Conservation (phyloP, 305 asterid species). For the Ruellia speciosa region DNA sequence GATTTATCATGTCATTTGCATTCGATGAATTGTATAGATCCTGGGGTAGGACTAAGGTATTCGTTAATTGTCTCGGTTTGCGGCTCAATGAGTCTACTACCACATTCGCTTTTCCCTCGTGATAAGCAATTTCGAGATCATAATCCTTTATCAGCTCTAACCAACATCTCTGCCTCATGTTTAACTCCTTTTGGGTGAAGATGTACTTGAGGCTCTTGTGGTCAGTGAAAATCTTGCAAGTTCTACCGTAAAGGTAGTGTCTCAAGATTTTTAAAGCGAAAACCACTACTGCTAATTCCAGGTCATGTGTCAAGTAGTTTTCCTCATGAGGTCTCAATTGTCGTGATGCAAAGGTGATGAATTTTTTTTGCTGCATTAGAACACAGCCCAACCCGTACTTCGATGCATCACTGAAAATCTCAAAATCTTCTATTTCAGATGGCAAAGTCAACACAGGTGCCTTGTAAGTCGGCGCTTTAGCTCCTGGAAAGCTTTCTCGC, state of each 20-base stretch:
- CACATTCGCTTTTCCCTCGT: not conserved
- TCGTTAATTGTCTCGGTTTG: not conserved
- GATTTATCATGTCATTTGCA: too few relatives aligned
- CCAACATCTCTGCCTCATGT: not conserved
- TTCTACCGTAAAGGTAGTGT: not conserved
- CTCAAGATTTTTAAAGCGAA: not conserved
- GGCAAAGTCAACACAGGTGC: not conserved
- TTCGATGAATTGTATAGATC: not conserved
- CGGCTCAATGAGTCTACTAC: not conserved
- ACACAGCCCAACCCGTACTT: not conserved
- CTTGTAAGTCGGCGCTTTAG: not conserved
- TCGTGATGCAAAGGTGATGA: not conserved
- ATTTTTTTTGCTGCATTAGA: not conserved
- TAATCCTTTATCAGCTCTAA: not conserved
- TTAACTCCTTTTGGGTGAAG: not conserved
- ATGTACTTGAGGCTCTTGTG: not conserved
- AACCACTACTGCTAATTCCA: not conserved
- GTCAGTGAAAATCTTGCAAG: not conserved
- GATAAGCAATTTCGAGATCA: not conserved
- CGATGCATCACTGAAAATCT: not conserved
- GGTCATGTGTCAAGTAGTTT: slow-evolving; percentile 1
- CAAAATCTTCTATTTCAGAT: not conserved
- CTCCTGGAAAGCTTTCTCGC: not conserved
- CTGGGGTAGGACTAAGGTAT: not conserved
- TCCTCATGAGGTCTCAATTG: not conserved